Conservation (phyloP, 192 early-diverging fungal species). For the Umbelopsis isabellina region DNA sequence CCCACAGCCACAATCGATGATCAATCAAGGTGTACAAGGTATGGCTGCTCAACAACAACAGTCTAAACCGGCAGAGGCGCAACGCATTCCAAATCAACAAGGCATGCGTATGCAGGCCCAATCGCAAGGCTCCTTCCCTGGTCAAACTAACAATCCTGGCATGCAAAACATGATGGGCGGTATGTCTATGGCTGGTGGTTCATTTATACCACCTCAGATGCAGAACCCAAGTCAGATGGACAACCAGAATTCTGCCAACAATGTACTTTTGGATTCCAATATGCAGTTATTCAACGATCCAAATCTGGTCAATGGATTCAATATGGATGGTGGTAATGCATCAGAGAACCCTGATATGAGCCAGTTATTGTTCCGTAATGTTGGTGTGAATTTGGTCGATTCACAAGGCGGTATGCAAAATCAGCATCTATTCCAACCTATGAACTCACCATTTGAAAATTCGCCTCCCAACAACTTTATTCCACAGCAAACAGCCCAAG, state of each 20-base stretch:
- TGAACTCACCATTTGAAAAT: conserved; percentile 8
- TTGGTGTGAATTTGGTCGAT: conserved; percentile 26
- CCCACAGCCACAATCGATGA: conserved; percentile 13
- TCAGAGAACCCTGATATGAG: conserved; percentile 25
- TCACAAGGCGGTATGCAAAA: conserved; percentile 6
- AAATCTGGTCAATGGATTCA: conserved; percentile 14
- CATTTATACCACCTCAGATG: conserved; percentile 20
- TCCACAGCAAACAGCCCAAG: neutral
- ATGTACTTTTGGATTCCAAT: conserved; percentile 27
- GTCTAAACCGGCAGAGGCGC: neutral
- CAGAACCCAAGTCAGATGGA: neutral
- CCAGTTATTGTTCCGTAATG: conserved; percentile 25
- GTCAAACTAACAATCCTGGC: neutral
- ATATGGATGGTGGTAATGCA: neutral
- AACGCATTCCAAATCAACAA: conserved; percentile 7
- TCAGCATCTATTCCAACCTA: conserved; percentile 3
- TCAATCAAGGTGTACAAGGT: conserved; percentile 9
- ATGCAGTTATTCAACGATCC: conserved; percentile 33
- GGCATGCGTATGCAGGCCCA: neutral
- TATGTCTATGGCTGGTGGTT: conserved; percentile 13
- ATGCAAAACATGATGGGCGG: conserved; percentile 11
- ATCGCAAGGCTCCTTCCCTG: neutral
- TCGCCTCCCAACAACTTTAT: neutral
- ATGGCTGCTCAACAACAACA: neutral
- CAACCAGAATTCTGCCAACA: conserved; percentile 1